phyloP scores from a whole-genome alignment of 805 yeast species.

The Kluyveromyces dobzhanskii region DNA sequence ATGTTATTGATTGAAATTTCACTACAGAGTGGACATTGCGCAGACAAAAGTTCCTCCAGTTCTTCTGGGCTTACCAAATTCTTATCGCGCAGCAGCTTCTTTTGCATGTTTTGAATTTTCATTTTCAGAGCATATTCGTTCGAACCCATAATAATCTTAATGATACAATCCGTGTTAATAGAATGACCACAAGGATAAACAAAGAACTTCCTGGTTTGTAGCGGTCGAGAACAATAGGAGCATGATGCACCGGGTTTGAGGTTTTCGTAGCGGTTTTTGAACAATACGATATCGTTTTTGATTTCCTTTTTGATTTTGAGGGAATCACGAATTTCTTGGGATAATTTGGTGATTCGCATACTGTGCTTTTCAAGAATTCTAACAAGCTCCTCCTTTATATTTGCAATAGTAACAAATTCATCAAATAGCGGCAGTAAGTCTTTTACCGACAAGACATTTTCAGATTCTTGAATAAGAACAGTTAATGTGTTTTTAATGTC shows the following conservation, averaged over 20 bases:
- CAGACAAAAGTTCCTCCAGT: conserved; percentile 50
- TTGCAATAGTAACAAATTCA: conserved; percentile 70
- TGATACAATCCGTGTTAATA: conserved; percentile 84
- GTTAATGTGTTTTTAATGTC: conserved; percentile 29
- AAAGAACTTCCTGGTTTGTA: conserved; percentile 64
- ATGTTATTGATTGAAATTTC: conserved; percentile 61
- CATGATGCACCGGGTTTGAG: conserved; percentile 85
- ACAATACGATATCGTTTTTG: conserved; percentile 45
- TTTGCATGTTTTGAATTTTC: conserved; percentile 39
- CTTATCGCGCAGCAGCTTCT: conserved; percentile 20
- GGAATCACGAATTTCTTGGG: conserved; percentile 70
- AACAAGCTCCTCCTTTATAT: conserved; percentile 77
- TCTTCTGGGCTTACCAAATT: conserved; percentile 31
- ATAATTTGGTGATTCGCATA: conserved; percentile 50
- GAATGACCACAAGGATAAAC: conserved; percentile 87
- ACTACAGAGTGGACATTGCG: conserved; percentile 70
- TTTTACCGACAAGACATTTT: conserved; percentile 54
- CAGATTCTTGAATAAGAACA: conserved; percentile 35
- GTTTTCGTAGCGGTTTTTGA: conserved; percentile 49
- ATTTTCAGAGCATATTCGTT: conserved; percentile 62
- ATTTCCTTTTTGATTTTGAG: conserved; percentile 52
- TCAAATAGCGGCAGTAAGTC: conserved; percentile 83
- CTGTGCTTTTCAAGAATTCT: conserved; percentile 71
- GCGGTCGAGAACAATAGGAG: conserved; percentile 55
- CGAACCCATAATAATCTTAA: conserved; percentile 47